phyloP scores from a whole-genome alignment of 139 green algal species.

The Chlorella sp. region DNA sequence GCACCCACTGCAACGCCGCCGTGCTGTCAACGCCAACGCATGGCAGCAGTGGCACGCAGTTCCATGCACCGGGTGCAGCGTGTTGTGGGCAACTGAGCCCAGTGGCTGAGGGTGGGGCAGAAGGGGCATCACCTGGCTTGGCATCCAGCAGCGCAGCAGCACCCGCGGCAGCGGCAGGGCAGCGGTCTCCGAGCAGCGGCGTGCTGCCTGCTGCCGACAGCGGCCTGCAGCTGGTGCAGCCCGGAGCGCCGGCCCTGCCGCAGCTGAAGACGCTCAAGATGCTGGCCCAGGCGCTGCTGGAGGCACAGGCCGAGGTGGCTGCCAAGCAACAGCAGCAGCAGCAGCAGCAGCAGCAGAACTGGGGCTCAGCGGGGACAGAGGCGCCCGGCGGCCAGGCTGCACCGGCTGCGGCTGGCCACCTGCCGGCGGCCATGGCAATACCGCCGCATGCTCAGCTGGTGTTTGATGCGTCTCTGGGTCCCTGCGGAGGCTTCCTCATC shows the following conservation, averaged over 20 bases:
- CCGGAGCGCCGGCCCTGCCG: background rate
- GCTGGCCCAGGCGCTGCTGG: slow-evolving; percentile 20
- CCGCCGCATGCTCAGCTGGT: background rate
- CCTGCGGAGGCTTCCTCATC: background rate
- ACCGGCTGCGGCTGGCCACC: background rate
- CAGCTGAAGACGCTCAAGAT: slow-evolving; percentile 13
- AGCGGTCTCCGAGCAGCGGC: background rate
- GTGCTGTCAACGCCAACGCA: background rate
- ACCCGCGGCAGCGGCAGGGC: background rate
- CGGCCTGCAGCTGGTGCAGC: background rate
- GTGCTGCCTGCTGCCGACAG: background rate
- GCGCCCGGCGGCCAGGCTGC: background rate
- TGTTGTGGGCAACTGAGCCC: slow-evolving; percentile 11
- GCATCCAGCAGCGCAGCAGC: background rate
- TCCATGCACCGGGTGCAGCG: background rate
- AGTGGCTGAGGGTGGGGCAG: background rate
- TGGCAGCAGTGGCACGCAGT: background rate
- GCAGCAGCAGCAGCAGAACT: slow-evolving; percentile 13
- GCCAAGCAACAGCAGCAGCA: slow-evolving; percentile 20
- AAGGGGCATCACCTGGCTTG: background rate
- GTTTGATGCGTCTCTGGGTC: background rate
- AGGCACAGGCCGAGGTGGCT: slow-evolving; percentile 3
- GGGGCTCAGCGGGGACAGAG: background rate
- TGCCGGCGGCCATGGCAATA: background rate
- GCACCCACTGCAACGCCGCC: background rate